Evolutionary conservation across 495 filamentous ascomycete genomes (phyloP).

Genomic region (Terfezia boudieri): DNA sequence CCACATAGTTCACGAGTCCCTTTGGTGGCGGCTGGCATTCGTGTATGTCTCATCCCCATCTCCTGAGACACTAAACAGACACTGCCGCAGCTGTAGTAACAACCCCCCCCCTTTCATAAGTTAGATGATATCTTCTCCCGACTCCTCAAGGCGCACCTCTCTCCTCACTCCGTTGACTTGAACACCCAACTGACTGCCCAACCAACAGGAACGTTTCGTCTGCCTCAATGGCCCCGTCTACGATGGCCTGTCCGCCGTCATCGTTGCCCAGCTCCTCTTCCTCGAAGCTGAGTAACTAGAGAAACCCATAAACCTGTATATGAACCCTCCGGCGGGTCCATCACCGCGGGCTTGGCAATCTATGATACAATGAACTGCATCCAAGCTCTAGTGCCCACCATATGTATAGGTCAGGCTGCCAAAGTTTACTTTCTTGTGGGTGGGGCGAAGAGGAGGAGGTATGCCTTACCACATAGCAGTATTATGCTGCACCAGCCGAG

Average conservation of each 20-base stretch:
- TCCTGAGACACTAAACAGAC: neutral
- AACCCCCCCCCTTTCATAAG: neutral
- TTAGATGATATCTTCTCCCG: constrained; percentile 19
- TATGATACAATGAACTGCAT: constrained; percentile 99
- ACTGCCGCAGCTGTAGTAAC: neutral
- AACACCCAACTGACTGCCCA: constrained; percentile 8
- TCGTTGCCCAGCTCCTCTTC: constrained; percentile 90
- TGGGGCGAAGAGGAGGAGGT: constrained; percentile 64
- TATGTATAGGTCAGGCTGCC: constrained; percentile 85
- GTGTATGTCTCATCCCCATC: constrained; percentile 13
- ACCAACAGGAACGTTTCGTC: constrained; percentile 64
- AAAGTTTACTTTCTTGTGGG: constrained; percentile 68
- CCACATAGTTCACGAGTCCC: constrained; percentile 16
- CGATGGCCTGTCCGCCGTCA: constrained; percentile 65
- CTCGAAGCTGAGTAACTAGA: constrained; percentile 90
- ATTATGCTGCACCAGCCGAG: constrained; percentile 93
- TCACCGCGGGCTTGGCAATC: constrained; percentile 83
- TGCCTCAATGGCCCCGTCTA: constrained; percentile 86
- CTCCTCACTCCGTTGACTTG: neutral
- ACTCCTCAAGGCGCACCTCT: constrained; percentile 8
- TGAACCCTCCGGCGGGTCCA: constrained; percentile 89
- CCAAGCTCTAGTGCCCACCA: constrained; percentile 69
- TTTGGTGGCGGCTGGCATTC: constrained; percentile 19
- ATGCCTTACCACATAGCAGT: constrained; percentile 69
- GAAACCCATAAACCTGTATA: constrained; percentile 90